Conservation (phyloP, 1,284 basidiomycete genomes). For the Termitomyces sp. region DNA sequence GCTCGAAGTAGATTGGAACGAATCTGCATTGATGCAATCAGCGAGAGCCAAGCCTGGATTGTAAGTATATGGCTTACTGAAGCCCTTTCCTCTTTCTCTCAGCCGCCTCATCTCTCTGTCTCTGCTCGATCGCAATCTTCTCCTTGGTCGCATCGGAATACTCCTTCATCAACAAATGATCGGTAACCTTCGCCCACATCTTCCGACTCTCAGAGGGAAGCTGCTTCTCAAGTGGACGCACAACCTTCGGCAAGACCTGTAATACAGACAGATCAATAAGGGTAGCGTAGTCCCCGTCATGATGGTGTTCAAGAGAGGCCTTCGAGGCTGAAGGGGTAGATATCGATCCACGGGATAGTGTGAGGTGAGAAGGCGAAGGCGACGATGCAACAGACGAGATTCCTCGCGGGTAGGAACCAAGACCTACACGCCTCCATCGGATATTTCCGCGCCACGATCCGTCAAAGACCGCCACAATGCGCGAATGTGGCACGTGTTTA, state of each 20-base stretch:
- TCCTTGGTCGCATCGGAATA: slow-evolving; percentile 84
- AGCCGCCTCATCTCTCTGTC: slow-evolving; percentile 80
- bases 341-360: slow-evolving; percentile 26
- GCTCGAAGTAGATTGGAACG: slow-evolving; percentile 75
- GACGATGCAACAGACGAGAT: slow-evolving; percentile 37
- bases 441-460: slow-evolving; percentile 87
- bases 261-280: slow-evolving; percentile 79
- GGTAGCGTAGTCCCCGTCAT: slow-evolving; percentile 55
- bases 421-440: slow-evolving; percentile 72
- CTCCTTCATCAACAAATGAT: slow-evolving; percentile 75
- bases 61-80: slow-evolving; percentile 50
- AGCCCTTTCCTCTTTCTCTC: slow-evolving; percentile 76
- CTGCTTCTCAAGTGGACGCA: slow-evolving; percentile 81
- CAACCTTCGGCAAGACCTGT: slow-evolving; percentile 76
- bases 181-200: slow-evolving; percentile 87
- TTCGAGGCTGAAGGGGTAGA: slow-evolving; percentile 26
- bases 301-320: slow-evolving; percentile 22
- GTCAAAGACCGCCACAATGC: slow-evolving; percentile 79
- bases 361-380: slow-evolving; percentile 35
- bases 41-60: not conserved
- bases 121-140: slow-evolving; percentile 88
- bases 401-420: slow-evolving; percentile 37
- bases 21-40: slow-evolving; percentile 49
- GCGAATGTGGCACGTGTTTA: slow-evolving; percentile 83
- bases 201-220: slow-evolving; percentile 78